A percentile compares a stretch with the other conserved stretches of the same genome.
Conservation (phyloP, 2,329 filamentous ascomycete genomes). For the Xylariaceae sp. region DNA sequence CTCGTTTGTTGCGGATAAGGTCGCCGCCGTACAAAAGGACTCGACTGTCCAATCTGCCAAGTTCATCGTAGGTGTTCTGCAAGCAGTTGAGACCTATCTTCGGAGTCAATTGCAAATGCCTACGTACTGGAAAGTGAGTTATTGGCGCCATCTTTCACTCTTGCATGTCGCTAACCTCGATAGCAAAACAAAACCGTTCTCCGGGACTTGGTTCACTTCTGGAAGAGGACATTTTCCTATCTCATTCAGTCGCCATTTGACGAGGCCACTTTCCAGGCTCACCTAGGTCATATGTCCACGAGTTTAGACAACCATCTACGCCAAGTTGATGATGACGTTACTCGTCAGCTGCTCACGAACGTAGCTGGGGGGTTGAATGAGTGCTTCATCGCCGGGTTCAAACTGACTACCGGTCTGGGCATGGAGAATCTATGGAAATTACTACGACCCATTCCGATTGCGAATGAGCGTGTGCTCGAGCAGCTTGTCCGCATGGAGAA, state of each 20-base stretch:
- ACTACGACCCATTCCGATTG: slow-evolving; percentile 59
- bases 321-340: slow-evolving; percentile 24
- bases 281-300: slow-evolving; percentile 48
- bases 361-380: slow-evolving; percentile 42
- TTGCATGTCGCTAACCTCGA: slow-evolving; percentile 7
- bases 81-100: slow-evolving; percentile 41
- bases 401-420: slow-evolving; percentile 66
- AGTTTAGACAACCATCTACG: slow-evolving; percentile 36
- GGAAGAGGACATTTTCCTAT: slow-evolving; percentile 49
- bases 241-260: slow-evolving; percentile 47
- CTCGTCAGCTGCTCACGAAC: slow-evolving; percentile 36
- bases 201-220: slow-evolving; percentile 45
- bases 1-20: slow-evolving; percentile 49
- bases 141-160: not conserved
- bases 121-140: slow-evolving; percentile 32
- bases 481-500: slow-evolving; percentile 48
- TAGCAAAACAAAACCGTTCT: slow-evolving; percentile 34
- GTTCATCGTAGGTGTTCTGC: slow-evolving; percentile 45
- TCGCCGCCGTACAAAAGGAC: slow-evolving; percentile 54
- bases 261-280: slow-evolving; percentile 60
- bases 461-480: slow-evolving; percentile 41
- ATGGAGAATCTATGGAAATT: slow-evolving; percentile 76
- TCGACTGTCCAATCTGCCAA: slow-evolving; percentile 50
- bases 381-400: slow-evolving; percentile 65
- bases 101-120: slow-evolving; percentile 27